A percentile compares a stretch with the other conserved stretches of the same genome.
Conservation (phyloP, 1,284 basidiomycete species). For the Schizophyllum amplum region DNA sequence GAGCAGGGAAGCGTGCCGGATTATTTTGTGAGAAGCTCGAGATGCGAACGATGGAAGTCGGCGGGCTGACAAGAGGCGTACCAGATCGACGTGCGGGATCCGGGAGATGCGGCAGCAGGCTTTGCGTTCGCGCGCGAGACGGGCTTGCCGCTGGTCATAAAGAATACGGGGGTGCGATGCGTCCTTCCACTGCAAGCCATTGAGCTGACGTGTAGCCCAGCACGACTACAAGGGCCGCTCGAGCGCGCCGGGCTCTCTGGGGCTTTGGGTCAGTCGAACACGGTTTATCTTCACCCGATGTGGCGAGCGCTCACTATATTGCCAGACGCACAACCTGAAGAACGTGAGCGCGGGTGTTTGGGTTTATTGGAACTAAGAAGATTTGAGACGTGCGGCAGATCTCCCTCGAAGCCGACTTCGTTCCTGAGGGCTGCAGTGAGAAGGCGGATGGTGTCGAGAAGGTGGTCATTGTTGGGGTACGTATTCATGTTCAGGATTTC, state of each 20-base stretch:
- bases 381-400: constrained; percentile 4
- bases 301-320: neutral
- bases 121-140: constrained; percentile 31
- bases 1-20: constrained; percentile 30
- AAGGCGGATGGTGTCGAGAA: constrained; percentile 4
- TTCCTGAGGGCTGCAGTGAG: constrained; percentile 10
- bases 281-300: neutral
- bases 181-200: no score
- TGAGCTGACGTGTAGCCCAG: neutral
- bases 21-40: constrained; percentile 25
- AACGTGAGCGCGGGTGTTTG: constrained; percentile 3
- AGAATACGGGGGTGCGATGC: constrained; percentile 39
- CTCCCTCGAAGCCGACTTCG: constrained; percentile 10
- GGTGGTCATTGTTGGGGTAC: constrained; percentile 10
- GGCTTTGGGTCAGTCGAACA: constrained; percentile 7
- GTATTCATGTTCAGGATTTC: constrained; percentile 2
- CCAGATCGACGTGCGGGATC: constrained; percentile 34
- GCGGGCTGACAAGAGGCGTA: neutral
- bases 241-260: constrained; percentile 8
- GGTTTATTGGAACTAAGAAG: neutral
- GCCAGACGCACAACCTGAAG: constrained; percentile 12
- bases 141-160: constrained; percentile 34
- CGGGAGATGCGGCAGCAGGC: constrained; percentile 32
- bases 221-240: constrained; percentile 13
- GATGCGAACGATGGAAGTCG: neutral